Percentiles rank a stretch among this genome's conserved stretches.
These are phyloP conservation scores for Epichloe typhina DNA, from an alignment of 2,329 filamentous ascomycete species.

Conservation along the genomic window DNA sequence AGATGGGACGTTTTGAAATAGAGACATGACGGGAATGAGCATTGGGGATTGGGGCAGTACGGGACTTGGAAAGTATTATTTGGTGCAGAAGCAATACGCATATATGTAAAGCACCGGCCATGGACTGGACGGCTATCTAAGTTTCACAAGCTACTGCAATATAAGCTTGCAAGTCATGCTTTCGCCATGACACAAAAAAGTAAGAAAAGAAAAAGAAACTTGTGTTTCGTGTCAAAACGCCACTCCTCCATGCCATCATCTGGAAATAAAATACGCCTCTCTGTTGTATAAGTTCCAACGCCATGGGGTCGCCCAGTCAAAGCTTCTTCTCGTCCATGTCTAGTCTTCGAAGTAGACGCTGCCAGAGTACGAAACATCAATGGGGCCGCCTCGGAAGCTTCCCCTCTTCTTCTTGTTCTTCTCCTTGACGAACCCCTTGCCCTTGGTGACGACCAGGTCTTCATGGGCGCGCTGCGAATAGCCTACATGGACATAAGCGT, in stretches of 20 bases:
- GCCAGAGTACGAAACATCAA: slow-evolving; percentile 71
- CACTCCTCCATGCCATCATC: background rate
- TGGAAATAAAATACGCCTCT: background rate
- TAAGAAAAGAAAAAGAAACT: background rate
- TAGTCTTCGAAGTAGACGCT: slow-evolving; percentile 92
- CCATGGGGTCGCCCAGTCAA: background rate
- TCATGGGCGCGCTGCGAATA: slow-evolving; percentile 84
- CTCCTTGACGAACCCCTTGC: slow-evolving; percentile 98
- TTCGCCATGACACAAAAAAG: background rate
- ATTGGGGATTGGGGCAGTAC: background rate
- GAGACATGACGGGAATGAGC: background rate
- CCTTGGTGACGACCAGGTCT: slow-evolving; percentile 79
- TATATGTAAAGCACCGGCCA: background rate
- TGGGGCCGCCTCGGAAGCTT: slow-evolving; percentile 76
- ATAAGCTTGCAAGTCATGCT: background rate
- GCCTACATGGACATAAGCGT: slow-evolving; percentile 69
- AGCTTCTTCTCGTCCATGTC: background rate
- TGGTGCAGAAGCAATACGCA: no score
- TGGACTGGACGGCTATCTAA: background rate
- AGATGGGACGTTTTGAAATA: no score
- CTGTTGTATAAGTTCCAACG: background rate
- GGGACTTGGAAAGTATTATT: no score
- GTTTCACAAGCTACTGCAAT: background rate
- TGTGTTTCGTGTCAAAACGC: background rate
- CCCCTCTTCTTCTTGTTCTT: slow-evolving; percentile 98